These are phyloP conservation scores for Gremmenia infestans DNA, from an alignment of 2,329 filamentous ascomycete species.

Conservation along the genomic window DNA sequence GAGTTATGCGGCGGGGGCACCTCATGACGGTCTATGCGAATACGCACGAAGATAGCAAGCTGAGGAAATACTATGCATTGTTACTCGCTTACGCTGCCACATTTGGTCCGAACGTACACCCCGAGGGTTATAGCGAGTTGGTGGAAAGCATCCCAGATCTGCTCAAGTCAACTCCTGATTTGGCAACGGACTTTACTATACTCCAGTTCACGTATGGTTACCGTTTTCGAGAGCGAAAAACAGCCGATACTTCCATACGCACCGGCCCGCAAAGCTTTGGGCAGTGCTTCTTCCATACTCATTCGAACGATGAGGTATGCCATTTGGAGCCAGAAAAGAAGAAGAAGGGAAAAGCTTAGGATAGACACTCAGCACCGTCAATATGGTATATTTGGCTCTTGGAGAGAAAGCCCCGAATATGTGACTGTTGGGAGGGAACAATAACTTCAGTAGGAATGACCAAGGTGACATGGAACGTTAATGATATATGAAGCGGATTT, in stretches of 20 bases:
- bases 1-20: no score
- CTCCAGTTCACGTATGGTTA: neutral
- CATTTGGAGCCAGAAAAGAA: neutral
- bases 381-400: no score
- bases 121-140: no score
- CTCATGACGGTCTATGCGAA: neutral
- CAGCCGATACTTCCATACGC: neutral
- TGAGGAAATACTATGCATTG: neutral
- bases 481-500: no score
- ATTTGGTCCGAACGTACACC: no score
- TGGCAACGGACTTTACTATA: no score
- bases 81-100: neutral
- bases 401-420: no score
- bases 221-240: neutral
- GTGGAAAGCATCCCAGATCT: no score
- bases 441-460: no score
- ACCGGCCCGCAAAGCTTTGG: neutral
- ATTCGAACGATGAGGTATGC: neutral
- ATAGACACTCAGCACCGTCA: neutral
- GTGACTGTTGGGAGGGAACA: no score
- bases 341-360: neutral
- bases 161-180: no score
- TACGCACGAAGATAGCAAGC: neutral
- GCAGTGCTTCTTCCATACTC: neutral
- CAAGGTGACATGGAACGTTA: no score